Evolutionary conservation across 441 rosid species (phyloP).

Genomic region (Syzygium syzygioides): DNA sequence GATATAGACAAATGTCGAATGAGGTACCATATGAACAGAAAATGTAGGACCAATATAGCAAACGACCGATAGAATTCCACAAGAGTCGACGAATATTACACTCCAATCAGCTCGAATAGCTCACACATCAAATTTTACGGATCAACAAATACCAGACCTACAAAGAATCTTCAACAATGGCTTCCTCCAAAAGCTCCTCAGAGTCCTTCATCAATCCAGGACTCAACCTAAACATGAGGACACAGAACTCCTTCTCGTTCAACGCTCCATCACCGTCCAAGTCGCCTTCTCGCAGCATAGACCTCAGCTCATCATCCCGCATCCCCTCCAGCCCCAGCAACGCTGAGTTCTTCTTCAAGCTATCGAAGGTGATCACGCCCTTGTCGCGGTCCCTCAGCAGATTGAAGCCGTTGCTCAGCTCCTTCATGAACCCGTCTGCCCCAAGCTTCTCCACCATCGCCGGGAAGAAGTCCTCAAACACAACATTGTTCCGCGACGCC

Average conservation of each 20-base stretch:
- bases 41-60: not conserved
- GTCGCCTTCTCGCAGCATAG: conserved; percentile 12
- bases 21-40: not conserved
- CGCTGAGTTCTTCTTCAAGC: conserved; percentile 12
- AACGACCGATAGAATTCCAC: not conserved
- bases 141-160: not conserved
- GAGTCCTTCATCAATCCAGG: conserved; percentile 10
- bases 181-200: not conserved
- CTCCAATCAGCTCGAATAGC: not conserved
- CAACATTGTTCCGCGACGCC: not conserved
- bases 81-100: not conserved
- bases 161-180: not conserved
- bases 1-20: not conserved
- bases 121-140: not conserved
- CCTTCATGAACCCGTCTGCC: conserved; percentile 8
- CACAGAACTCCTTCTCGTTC: conserved; percentile 14
- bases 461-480: conserved; percentile 14
- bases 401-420: conserved; percentile 13
- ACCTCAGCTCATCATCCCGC: conserved; percentile 2
- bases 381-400: conserved; percentile 7
- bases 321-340: conserved; percentile 7
- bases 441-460: conserved; percentile 15
- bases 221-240: conserved; percentile 16
- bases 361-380: conserved; percentile 12
- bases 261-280: conserved; percentile 5